Evolutionary conservation across 2,329 filamentous ascomycete species (phyloP), one percentile per base, ranked within the genome.

Genomic region (Claviceps sp.): DNA sequence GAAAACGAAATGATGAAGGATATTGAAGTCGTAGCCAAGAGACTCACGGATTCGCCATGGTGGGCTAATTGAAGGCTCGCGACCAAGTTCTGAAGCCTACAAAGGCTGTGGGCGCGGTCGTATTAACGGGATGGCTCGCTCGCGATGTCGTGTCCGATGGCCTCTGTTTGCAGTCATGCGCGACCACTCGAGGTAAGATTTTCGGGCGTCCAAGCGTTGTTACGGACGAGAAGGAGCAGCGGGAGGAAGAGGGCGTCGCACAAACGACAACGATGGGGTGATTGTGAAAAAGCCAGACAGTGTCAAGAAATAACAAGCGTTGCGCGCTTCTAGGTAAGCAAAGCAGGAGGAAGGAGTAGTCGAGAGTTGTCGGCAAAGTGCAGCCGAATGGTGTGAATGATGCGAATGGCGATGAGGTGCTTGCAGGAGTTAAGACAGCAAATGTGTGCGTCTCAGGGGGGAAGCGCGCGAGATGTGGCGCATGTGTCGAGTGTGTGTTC

Each of bases 1-100:
- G 19, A 10, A 11, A 46, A 19, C 10, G 17, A 14, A 14, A 24
- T 16, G 17, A 41, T 26, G 5, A 17, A 17, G 24, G 22, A 11
- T 24, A 39, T 10, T 17, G 11, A 30, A 13, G 30, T 19, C 26
- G 16, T 26, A 19, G 34, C 5, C 6, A 24, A 37, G 17, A 52
- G 43, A 57, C 57, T 56, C 44, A 59, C 57, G 54, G 50, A 44
- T 59, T 59, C 49, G 56, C 57, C 57, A 59, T 59, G 54, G 37
- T 53, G 48, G 37, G 34, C 47, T 11, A 14, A 30, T 49, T 38
- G 51, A 51, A 50, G 48, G 51, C 47, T 34, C 16, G 40, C 5
- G 50, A 43, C 43, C 24, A 34, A 34, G 22, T 2, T 51, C 3
- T 30, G 24, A 30, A 11, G 34, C 47, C 42, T 41, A 17, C n/a